Percentiles rank a stretch among this genome's conserved stretches.
Conservation (phyloP, 306 rosid genomes). For the Prunus armeniaca region DNA sequence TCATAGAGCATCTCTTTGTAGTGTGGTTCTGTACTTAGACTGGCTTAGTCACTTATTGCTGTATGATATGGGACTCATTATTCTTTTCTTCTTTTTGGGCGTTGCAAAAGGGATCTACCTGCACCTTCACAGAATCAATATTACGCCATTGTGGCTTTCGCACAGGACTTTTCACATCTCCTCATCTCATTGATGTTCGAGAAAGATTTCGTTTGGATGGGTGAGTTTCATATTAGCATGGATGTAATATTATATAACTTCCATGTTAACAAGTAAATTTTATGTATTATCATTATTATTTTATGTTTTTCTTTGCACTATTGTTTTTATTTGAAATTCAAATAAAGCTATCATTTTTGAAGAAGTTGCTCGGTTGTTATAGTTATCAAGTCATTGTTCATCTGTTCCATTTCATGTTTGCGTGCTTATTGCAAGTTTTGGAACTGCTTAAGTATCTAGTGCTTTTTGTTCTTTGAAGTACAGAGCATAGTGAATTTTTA, state of each 20-base stretch:
- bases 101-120: constrained; percentile 79
- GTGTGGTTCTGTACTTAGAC: neutral
- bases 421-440: constrained; percentile 8
- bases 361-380: neutral
- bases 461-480: neutral
- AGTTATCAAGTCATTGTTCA: neutral
- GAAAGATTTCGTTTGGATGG: constrained; percentile 93
- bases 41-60: constrained; percentile 6
- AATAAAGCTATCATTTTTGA: neutral
- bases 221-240: constrained; percentile 43
- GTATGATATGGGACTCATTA: constrained; percentile 17
- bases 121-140: constrained; percentile 88
- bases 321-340: neutral
- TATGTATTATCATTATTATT: neutral
- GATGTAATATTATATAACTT: neutral
- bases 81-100: constrained; percentile 17
- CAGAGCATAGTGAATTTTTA: too few species aligned
- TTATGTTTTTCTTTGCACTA: neutral
- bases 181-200: constrained; percentile 91
- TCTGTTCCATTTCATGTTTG: neutral
- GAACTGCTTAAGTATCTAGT: too few species aligned
- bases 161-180: constrained; percentile 95
- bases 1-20: neutral
- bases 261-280: neutral
- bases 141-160: constrained; percentile 81